These are phyloP conservation scores for Trypanosoma cruzi DNA, from an alignment of 208 protist species.

Conservation along the genomic window DNA sequence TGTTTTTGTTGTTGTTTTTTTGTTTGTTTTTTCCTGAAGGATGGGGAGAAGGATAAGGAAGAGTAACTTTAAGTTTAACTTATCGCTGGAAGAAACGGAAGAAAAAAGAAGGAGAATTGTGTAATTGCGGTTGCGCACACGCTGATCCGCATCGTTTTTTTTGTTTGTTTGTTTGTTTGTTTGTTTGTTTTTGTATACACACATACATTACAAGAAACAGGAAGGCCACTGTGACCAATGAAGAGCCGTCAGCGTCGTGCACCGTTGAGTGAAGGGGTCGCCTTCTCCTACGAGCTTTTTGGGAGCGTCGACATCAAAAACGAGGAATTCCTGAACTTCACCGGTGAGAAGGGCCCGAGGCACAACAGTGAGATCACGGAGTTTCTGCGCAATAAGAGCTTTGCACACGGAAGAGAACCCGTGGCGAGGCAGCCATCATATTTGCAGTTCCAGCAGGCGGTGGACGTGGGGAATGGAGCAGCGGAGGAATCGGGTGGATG, in stretches of 20 bases:
- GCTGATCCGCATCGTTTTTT: too few species aligned
- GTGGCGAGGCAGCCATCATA: conserved; percentile 31
- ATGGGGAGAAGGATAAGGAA: background rate
- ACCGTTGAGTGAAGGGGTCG: conserved; percentile 31
- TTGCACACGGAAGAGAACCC: conserved; percentile 4
- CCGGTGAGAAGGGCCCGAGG: conserved; percentile 31
- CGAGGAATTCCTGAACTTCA: conserved; percentile 82
- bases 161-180: too few species aligned
- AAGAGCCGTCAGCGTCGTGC: conserved; percentile 50
- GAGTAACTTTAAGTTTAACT: background rate
- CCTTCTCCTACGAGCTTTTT: conserved; percentile 76
- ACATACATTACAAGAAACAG: too few species aligned
- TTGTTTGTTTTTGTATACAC: too few species aligned
- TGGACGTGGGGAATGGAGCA: background rate
- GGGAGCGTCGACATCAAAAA: conserved; percentile 72
- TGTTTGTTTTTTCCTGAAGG: background rate
- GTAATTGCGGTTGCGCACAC: too few species aligned
- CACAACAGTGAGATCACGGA: conserved; percentile 32
- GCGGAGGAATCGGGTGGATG: background rate
- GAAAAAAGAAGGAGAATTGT: too few species aligned
- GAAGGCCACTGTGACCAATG: too few species aligned
- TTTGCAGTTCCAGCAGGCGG: conserved; percentile 41
- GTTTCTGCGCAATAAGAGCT: conserved; percentile 53
- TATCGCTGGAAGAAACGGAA: background rate
- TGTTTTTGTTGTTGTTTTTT: background rate